Evolutionary conservation across 2,329 filamentous ascomycete genomes (phyloP), one percentile per base, ranked within the genome.

Genomic region (Sporothrix euskadiensis): DNA sequence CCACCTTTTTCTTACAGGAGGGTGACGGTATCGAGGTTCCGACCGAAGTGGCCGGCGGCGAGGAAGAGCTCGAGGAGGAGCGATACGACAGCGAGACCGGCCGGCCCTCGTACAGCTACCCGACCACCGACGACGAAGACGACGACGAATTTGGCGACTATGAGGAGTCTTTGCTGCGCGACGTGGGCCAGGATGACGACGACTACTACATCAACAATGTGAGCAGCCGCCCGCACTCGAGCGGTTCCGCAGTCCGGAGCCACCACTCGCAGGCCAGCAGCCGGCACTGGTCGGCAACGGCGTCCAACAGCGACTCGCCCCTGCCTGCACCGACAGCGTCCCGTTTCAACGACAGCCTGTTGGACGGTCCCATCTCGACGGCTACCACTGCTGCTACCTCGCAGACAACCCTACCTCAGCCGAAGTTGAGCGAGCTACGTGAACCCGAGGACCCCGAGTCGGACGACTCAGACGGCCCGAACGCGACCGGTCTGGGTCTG

Each of bases 1-100:
- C 94, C 0, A 88, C 92, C 0, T 93, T 90, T 80, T 91, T 90
- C 83, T 87, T 97, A 0, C 86, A 90, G 16, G 89, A 97, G 78
- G 91, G 91, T 52, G 89, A 93, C 9, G 93, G 93, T 0, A 84
- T 93, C 81, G 82, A 81, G 4, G 79, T 80, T 0, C 77, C 79
- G 6, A 77, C 74, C 0, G 78, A 79, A 1, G 78, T 76, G 8
- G 76, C 77, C 16, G 78, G 69, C 30, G 75, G 71, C 12, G 78
- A 74, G 19, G 75, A 73, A 10, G 71, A 73, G 54, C 66, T 71
- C 12, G 74, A 73, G 26, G 71, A 59, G 6, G 70, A 68, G 9
- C 22, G 35, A 8, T 65, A 35, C 7, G 63, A 72, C 16, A 52
- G 56, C 32, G 63, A 72, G 44, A 49, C n/a, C 59, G 56, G 41